phyloP scores from a whole-genome alignment of 495 filamentous ascomycete genomes.

The Aspergillus carlsbadensis region DNA sequence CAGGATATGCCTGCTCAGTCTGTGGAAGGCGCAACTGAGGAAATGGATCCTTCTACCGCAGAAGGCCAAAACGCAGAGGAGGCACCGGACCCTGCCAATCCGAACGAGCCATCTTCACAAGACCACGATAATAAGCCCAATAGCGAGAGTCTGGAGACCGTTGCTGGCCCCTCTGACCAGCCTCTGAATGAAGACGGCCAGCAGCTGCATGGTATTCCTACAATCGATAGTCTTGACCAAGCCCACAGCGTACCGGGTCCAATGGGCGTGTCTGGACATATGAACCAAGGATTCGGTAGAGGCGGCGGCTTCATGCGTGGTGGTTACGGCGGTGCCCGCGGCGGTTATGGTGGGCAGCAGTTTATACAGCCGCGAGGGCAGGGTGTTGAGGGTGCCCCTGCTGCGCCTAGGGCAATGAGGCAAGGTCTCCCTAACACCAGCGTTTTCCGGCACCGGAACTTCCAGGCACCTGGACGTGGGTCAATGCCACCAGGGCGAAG shows the following conservation, averaged over 20 bases:
- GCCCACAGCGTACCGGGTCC: conserved; percentile 18
- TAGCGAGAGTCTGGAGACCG: conserved; percentile 7
- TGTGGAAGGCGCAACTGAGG: conserved; percentile 22
- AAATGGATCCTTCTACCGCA: conserved; percentile 17
- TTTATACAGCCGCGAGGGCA: conserved; percentile 45
- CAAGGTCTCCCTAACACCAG: conserved; percentile 79
- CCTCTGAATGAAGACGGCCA: conserved; percentile 10
- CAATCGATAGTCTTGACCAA: conserved; percentile 45
- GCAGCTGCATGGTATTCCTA: conserved; percentile 44
- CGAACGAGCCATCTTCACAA: conserved; percentile 14
- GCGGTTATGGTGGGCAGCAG: conserved; percentile 27
- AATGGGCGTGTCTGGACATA: conserved; percentile 22
- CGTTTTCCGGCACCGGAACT: conserved; percentile 45
- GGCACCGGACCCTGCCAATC: conserved; percentile 31
- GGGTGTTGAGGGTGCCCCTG: conserved; percentile 79
- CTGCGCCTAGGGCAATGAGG: conserved; percentile 90
- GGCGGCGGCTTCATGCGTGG: conserved; percentile 39
- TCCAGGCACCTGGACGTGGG: conserved; percentile 30
- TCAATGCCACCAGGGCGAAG: conserved; percentile 27
- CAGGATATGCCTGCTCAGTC: conserved; percentile 25
- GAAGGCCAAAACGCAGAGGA: conserved; percentile 26
- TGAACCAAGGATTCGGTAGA: conserved; percentile 37
- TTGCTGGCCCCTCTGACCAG: conserved; percentile 4
- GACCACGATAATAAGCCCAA: conserved; percentile 13
- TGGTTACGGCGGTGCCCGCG: conserved; percentile 24